Evolutionary conservation across 116 monocot genomes (phyloP), one percentile per base, ranked within the genome.

Genomic region (Cymodocea nodosa): DNA sequence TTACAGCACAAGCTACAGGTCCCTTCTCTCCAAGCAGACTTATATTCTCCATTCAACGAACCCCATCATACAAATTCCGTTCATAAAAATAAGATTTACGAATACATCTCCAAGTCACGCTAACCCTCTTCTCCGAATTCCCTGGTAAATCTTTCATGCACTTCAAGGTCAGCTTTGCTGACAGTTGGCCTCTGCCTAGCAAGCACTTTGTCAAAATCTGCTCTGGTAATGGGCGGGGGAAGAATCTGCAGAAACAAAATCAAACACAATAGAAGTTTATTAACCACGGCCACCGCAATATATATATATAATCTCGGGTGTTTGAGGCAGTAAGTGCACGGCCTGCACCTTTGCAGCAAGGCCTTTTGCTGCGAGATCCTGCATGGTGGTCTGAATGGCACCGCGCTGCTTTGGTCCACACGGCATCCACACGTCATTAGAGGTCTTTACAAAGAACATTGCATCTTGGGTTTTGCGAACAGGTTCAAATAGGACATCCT

Each of bases 381-480:
- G 82, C 99, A 99, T 86, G 20, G 81, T 89, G 40, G 83, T 92
- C 77, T 99, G 99, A 40, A 99, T 69, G 66, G 89, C 78, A 24
- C 86, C 89, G 4, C 62, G 69, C 55, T 92, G 84, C 71, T 89
- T 99, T 6, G 89, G 89, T 15, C 99, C 92, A 71, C 99, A 92
- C 18, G 99, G 99, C 63, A 99, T 69, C 99, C 85, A 99, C 81
- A 85, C 79, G 48, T 62, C 88, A 50, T 79, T 68, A 14, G 77
- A 18, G 3, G 69, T 79, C 56, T 89, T 89, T 18, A 76, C 23
- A 72, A 99, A 99, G 60, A 83, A 92, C 99, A 92, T 92, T 20
- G 99, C 99, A 81, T 99, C 99, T 70, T 99, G 99, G 24, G 92
- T 81, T 79, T 99, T 99, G 16, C 99, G 86, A 56, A 99, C 99